phyloP scores from a whole-genome alignment of 2,329 filamentous ascomycete species.

The Rachicladosporium sp. region DNA sequence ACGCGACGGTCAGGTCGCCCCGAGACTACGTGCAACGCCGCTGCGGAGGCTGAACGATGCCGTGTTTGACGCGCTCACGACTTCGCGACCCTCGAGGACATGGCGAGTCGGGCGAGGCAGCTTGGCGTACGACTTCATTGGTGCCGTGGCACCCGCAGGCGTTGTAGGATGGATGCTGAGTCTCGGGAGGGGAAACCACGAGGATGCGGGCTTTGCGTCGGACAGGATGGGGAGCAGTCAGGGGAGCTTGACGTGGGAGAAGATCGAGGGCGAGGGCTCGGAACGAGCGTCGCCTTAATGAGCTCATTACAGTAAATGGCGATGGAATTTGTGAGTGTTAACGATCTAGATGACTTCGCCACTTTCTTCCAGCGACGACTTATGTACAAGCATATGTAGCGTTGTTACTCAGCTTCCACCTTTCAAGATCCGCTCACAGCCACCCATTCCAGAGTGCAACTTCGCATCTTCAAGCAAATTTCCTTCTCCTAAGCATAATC shows the following conservation, averaged over 20 bases:
- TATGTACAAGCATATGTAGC: conserved; percentile 1
- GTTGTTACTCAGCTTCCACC: conserved; percentile 6
- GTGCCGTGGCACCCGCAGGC: conserved; percentile 61
- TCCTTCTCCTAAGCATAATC: conserved; percentile 20
- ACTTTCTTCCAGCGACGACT: background rate
- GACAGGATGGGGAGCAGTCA: conserved; percentile 21
- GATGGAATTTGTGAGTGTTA: no score
- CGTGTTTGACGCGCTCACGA: conserved; percentile 78
- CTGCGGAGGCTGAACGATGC: conserved; percentile 71
- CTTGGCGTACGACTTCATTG: conserved; percentile 72
- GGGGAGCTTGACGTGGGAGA: conserved; percentile 36
- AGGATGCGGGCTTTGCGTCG: conserved; percentile 11
- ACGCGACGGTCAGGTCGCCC: conserved; percentile 24
- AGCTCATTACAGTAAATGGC: no score
- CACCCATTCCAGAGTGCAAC: no score
- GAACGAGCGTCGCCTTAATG: background rate
- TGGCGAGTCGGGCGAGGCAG: conserved; percentile 78
- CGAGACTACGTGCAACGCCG: conserved; percentile 39
- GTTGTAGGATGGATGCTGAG: conserved; percentile 90
- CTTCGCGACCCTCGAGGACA: conserved; percentile 45
- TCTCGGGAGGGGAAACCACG: conserved; percentile 36
- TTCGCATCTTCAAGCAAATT: conserved; percentile 11
- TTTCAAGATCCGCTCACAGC: no score
- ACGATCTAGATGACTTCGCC: background rate
- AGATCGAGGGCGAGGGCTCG: conserved; percentile 25